Evolutionary conservation across 2,329 filamentous ascomycete species (phyloP), one percentile per base, ranked within the genome.

Genomic region (Aureobasidium sp.): DNA sequence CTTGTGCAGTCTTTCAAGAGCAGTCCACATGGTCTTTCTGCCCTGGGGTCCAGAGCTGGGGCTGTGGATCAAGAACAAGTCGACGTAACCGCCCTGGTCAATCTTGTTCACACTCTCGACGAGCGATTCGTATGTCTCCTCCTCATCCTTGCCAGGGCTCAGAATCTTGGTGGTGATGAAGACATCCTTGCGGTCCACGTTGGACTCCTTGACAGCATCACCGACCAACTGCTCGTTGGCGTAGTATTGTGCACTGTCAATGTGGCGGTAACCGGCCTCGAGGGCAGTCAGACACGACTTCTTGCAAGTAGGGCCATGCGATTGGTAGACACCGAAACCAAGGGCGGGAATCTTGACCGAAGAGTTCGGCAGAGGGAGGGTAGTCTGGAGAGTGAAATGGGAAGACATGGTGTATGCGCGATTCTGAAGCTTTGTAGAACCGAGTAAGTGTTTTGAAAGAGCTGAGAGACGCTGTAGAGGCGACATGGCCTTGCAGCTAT

Each of bases 151-250:
- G 1, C 75, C 78, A 5, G 82, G 77, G 31, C 73, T 77, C 34
- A 87, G 75, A 62, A 90, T 84, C 75, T 91, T 91, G 63, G 85
- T 87, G 0, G 88, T 90, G 42, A 90, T 73, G 71, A 87, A 91
- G 53, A 91, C 68, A 9, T 88, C 79, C 17, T 79, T 74, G 36
- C 85, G 81, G 5, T 78, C 74, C 6, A 90, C 65, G 0, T 78
- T 79, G 2, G 82, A 85, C 62, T 81, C 71, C 27, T 75, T 75
- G n/a, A 90, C 73, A 0, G 87, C 87, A 57, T 82, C 76, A 3
- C 87, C 86, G 51, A 91, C 87, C 69, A 87, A 79, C 14, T 74
- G 70, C 69, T 91, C 88, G 68, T 91, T 91, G 58, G 74, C 81
- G 71, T 91, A 91, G 71, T 83, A 84, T 69, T 87, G 84, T 0